Evolutionary conservation across 495 filamentous ascomycete genomes (phyloP).

Genomic region (Lepidopterella palustris): DNA sequence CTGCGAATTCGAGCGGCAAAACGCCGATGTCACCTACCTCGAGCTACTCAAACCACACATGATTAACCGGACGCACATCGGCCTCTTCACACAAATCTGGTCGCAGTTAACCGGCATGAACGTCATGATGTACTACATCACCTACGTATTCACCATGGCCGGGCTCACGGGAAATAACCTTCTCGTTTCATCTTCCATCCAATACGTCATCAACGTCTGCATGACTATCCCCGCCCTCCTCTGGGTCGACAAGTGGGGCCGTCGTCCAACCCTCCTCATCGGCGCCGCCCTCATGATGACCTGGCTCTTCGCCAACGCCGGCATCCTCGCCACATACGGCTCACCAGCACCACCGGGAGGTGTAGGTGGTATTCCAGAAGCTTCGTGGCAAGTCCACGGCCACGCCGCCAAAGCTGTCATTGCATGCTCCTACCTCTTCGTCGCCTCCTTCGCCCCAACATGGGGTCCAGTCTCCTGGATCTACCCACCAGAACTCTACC

Average conservation of each 20-base stretch:
- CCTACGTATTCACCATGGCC: slow-evolving; percentile 24
- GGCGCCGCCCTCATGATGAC: slow-evolving; percentile 4
- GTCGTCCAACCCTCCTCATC: slow-evolving; percentile 34
- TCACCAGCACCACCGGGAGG: slow-evolving; percentile 14
- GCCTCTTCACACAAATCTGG: slow-evolving; percentile 76
- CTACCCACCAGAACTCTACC: slow-evolving; percentile 73
- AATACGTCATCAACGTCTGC: slow-evolving; percentile 61
- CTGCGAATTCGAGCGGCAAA: slow-evolving; percentile 60
- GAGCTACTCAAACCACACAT: slow-evolving; percentile 63
- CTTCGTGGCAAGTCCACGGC: slow-evolving; percentile 6
- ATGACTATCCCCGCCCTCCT: slow-evolving; percentile 43
- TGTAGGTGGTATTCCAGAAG: slow-evolving; percentile 6
- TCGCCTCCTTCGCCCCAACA: slow-evolving; percentile 45
- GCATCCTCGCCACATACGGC: slow-evolving; percentile 5
- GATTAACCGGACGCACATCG: slow-evolving; percentile 66
- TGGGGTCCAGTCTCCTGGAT: slow-evolving; percentile 69
- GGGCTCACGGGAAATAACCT: slow-evolving; percentile 37
- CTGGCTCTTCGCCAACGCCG: slow-evolving; percentile 12
- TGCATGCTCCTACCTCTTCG: slow-evolving; percentile 26
- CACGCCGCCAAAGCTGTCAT: slow-evolving; percentile 22
- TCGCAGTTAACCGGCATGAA: slow-evolving; percentile 81
- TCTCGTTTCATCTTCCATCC: slow-evolving; percentile 61
- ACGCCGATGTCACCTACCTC: slow-evolving; percentile 56
- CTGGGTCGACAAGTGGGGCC: slow-evolving; percentile 52
- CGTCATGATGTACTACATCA: slow-evolving; percentile 61